These are phyloP conservation scores for Cryptosporidium canis DNA, from an alignment of 169 alveolate species.

Conservation along the genomic window DNA sequence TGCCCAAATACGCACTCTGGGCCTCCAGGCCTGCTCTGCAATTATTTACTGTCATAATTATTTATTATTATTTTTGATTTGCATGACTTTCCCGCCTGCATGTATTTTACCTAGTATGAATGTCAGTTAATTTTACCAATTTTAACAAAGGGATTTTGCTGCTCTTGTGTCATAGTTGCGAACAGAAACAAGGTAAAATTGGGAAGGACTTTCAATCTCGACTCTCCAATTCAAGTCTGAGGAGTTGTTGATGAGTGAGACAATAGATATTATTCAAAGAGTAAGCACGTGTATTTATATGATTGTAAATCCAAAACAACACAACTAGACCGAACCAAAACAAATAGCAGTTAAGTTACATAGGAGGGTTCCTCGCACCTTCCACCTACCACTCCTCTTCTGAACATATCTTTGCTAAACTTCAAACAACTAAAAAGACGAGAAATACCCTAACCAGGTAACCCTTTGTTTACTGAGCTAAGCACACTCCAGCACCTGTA, in stretches of 20 bases:
- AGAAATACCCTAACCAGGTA: background rate
- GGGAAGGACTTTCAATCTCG: too few species aligned
- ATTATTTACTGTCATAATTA: background rate
- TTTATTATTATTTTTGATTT: background rate
- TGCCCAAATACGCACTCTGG: background rate
- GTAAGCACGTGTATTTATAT: background rate
- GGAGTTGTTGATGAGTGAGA: too few species aligned
- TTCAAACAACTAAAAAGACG: background rate
- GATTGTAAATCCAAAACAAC: background rate
- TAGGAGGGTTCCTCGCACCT: background rate
- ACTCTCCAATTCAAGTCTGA: too few species aligned
- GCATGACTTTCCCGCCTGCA: constrained; percentile 63
- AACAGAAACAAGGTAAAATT: background rate
- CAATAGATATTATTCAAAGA: too few species aligned
- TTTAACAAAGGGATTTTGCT: background rate
- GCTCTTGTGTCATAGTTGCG: background rate
- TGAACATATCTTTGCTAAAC: background rate
- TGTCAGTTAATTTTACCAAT: background rate
- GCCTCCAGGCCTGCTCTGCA: background rate
- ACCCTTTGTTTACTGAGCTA: too few species aligned
- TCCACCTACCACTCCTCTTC: background rate
- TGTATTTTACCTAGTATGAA: background rate
- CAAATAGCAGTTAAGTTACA: background rate
- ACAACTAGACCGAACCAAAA: background rate
- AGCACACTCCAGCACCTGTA: too few species aligned